Percentiles rank a stretch among this genome's conserved stretches.
Conservation (phyloP, 2,329 filamentous ascomycete genomes). For the Xenoacremonium recifei region DNA sequence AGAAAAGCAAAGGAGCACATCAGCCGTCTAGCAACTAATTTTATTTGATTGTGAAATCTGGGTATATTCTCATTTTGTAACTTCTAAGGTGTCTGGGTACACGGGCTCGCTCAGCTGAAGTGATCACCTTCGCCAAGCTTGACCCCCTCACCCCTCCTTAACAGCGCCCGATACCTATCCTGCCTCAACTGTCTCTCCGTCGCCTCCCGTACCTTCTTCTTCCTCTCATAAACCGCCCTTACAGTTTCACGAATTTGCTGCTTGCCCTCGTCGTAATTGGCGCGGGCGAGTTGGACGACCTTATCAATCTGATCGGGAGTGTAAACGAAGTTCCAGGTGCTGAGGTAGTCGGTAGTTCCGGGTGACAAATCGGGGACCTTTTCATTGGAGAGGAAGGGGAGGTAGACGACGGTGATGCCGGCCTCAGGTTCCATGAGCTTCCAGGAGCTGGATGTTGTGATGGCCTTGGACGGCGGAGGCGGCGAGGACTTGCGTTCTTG, state of each 20-base stretch:
- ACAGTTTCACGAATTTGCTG: conserved; percentile 78
- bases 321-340: conserved; percentile 98
- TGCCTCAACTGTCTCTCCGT: conserved; percentile 40
- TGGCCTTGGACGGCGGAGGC: conserved; percentile 48
- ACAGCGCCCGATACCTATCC: conserved; percentile 44
- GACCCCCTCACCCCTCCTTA: conserved; percentile 51
- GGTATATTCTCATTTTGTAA: conserved; percentile 11
- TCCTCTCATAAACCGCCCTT: conserved; percentile 87
- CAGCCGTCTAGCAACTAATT: conserved; percentile 27
- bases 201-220: conserved; percentile 67
- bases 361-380: conserved; percentile 82
- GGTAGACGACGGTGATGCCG: conserved; percentile 85
- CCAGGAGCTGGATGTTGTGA: conserved; percentile 65
- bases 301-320: conserved; percentile 85
- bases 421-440: conserved; percentile 70
- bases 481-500: conserved; percentile 65
- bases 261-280: conserved; percentile 82
- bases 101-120: conserved; percentile 47
- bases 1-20: no score
- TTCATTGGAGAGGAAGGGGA: conserved; percentile 82
- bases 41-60: conserved; percentile 12
- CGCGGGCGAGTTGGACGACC: conserved; percentile 76
- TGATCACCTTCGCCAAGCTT: conserved; percentile 64
- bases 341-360: conserved; percentile 78
- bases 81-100: not conserved